Base-by-base conservation (phyloP, 2,329 filamentous ascomycete species). In the Calonectria hongkongensis region DNA sequence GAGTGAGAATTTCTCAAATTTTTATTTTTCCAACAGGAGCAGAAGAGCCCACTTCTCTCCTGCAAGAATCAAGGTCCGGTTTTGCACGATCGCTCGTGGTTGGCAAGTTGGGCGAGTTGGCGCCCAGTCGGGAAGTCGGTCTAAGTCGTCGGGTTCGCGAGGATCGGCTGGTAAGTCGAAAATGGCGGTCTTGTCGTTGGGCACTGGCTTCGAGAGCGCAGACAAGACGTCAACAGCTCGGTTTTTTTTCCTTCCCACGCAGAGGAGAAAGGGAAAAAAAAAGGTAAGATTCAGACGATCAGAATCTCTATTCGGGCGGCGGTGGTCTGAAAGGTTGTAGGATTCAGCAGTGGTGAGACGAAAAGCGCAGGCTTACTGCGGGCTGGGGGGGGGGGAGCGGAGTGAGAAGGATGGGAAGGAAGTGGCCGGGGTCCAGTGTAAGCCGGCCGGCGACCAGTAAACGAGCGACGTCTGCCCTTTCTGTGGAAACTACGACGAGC, bases 401-500 rank as follows among this genome's bases (percentile, higher is more conserved):
- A 51, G 68, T 28, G 30, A 66, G 45, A 45, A 58, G 63, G 45
- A 71, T 43, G 64, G 45, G 51, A 66, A 51, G 69, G 45, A 63
- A 67, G 45, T 48, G 50, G 54, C n/a, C 62, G 28, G 47, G 64
- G 28, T 58, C 63, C 54, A 67, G 69, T 62, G 64, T 56, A 63
- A 62, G 51, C 30, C 21, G 25, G 27, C 50, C 18, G 27, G 36
- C 39, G 43, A 15, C 43, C 54, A 67, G 39, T 43, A 54, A 56
- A 66, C 33, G 63, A 71, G 18, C 28, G 66, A 25, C 30, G 51
- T 21, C 54, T 21, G 54, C 66, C 64, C 47, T 64, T 71, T 47
- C 69, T 67, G 63, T 51, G 69, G 69, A 66, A 71, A 67, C 69
- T 48, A 54, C 36, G n/a, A 56, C 56, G 30, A 68, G 69, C 64